These are phyloP conservation scores for Suillus fuscotomentosus DNA, from an alignment of 768 basidiomycete genomes.

Conservation along the genomic window DNA sequence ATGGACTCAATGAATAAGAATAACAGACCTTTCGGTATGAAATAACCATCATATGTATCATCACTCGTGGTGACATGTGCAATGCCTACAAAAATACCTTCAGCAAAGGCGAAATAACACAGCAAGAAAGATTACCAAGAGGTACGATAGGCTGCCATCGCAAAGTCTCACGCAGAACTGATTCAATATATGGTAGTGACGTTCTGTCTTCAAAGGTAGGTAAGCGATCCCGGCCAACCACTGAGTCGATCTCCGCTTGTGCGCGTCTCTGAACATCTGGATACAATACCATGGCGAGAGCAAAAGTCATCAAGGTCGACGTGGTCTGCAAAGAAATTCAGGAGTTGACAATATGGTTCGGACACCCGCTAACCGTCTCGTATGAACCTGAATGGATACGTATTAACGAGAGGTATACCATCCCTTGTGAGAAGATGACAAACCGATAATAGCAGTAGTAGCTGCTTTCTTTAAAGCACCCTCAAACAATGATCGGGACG, in stretches of 20 bases:
- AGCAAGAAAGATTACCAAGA: not conserved
- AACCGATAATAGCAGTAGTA: conserved; percentile 14
- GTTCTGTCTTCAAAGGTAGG: not conserved
- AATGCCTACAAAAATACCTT: not conserved
- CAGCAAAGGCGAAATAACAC: not conserved
- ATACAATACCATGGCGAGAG: conserved; percentile 7
- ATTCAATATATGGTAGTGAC: conserved; percentile 1
- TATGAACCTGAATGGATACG: conserved; percentile 13
- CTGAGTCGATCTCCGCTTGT: conserved; percentile 17
- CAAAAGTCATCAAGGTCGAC: conserved; percentile 8
- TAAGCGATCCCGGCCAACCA: not conserved
- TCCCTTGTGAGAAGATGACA: not conserved
- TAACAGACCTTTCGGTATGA: conserved; percentile 22
- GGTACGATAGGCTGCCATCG: not conserved
- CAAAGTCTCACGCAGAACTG: not conserved
- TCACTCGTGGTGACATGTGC: conserved; percentile 18
- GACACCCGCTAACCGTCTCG: conserved; percentile 16
- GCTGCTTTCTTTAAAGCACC: conserved; percentile 11
- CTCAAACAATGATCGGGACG: conserved; percentile 2
- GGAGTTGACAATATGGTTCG: not conserved
- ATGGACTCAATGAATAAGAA: not conserved
- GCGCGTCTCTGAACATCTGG: conserved; percentile 15
- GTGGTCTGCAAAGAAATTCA: conserved; percentile 7
- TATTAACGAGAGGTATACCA: not conserved
- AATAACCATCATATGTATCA: conserved; percentile 36